Evolutionary conservation across 2,329 filamentous ascomycete species (phyloP).

Genomic region (Apiospora marii): DNA sequence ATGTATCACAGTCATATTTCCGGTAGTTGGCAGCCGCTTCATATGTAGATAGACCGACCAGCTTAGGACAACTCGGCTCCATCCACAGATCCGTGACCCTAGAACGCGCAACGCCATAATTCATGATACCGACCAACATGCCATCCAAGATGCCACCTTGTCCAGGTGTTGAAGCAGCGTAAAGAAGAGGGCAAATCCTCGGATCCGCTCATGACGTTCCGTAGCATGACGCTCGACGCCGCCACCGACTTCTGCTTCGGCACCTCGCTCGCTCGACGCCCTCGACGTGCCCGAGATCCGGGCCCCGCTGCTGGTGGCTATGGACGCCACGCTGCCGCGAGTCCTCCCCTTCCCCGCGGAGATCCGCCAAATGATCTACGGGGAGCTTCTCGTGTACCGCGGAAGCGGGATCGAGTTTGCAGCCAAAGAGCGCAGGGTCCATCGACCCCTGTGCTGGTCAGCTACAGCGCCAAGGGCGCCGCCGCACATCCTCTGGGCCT

Average conservation of each 20-base stretch:
- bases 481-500: background rate
- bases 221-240: conserved; percentile 18
- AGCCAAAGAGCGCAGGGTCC: background rate
- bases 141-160: background rate
- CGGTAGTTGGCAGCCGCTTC: too few relatives aligned
- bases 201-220: conserved; percentile 20
- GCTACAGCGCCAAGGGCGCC: too few relatives aligned
- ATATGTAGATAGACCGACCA: too few relatives aligned
- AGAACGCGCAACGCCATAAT: background rate
- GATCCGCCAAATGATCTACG: background rate
- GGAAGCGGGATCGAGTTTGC: background rate
- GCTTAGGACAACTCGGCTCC: background rate
- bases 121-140: too few relatives aligned
- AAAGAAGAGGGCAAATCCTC: conserved; percentile 22
- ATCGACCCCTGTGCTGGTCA: too few relatives aligned
- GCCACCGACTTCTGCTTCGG: conserved; percentile 24
- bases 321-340: background rate
- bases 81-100: too few relatives aligned
- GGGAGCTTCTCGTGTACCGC: background rate
- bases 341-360: background rate
- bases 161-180: conserved; percentile 3
- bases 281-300: conserved; percentile 11
- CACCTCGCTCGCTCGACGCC: conserved; percentile 16
- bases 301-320: conserved; percentile 17
- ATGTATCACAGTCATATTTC: background rate